Evolutionary conservation across 2,329 filamentous ascomycete species (phyloP), one percentile per base, ranked within the genome.

Genomic region (Colletotrichum lupini): DNA sequence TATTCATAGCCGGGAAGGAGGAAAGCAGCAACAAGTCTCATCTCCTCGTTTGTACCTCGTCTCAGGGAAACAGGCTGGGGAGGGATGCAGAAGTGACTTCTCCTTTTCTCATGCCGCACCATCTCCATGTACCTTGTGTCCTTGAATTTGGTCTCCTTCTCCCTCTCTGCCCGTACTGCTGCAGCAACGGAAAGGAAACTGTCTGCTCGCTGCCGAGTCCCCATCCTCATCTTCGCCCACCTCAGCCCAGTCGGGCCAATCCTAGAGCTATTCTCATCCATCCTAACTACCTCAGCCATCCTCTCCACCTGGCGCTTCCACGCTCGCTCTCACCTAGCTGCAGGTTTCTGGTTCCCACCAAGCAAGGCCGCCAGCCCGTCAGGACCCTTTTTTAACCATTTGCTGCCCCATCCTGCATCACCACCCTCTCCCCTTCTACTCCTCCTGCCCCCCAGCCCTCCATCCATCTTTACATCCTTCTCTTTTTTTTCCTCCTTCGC

Each of bases 381-480:
- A 70, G 60, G 71, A 71, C 71, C 71, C 71, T 73, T 73, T 73
- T 73, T 73, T 73, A 73, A 73, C 71, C 71, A 71, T 61, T 73
- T 71, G 61, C 71, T 73, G 71, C 67, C 71, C 71, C 71, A 46
- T 73, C 56, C 68, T 64, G 57, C 68, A 63, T 72, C 68, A 55
- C 52, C 42, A 68, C n/a, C 55, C 8, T 53, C 35, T 69, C 56
- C 73, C 65, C 70, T 74, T 69, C 64, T 72, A 55, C 59, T 73
- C 57, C 69, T 73, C 56, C 35, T 73, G 57, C 61, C 71, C 68
- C 69, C 61, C 55, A 73, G 60, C 70, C 64, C 60, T 73, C 56
- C 65, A 58, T 68, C 73, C 56, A 52, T 73, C 32, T 59, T 60
- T 32, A 49, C 42, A 35, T 49, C 64, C 24, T 42, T 73, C 37